Evolutionary conservation across 2,329 filamentous ascomycete species (phyloP).

Genomic region (Apiospora saccharicola): DNA sequence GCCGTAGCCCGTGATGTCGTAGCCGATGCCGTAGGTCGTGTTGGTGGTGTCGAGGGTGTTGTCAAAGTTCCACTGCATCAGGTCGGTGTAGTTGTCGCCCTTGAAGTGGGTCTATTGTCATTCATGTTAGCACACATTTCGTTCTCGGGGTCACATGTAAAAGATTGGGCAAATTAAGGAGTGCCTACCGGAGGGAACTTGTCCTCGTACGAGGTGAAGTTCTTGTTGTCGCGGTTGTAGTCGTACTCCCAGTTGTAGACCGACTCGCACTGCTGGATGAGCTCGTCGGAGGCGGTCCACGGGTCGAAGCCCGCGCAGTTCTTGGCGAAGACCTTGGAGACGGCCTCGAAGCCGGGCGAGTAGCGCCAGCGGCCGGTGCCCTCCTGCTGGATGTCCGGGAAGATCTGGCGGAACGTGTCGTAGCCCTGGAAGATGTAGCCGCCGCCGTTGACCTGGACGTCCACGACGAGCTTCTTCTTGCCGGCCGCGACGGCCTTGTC

Average conservation of each 20-base stretch:
- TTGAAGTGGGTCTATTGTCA: constrained; percentile 42
- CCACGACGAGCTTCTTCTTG: constrained; percentile 64
- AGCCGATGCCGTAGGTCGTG: constrained; percentile 49
- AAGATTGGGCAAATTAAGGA: too few species aligned
- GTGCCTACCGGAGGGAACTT: constrained; percentile 52
- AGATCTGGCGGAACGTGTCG: constrained; percentile 62
- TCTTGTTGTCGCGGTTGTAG: constrained; percentile 55
- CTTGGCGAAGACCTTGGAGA: constrained; percentile 39
- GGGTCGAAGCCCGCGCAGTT: constrained; percentile 39
- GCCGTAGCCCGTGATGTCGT: constrained; percentile 59
- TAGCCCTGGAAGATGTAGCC: constrained; percentile 62
- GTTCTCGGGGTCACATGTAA: not conserved
- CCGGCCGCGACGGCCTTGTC: constrained; percentile 49
- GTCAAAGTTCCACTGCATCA: constrained; percentile 60
- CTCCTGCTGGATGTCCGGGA: constrained; percentile 54
- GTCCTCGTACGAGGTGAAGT: constrained; percentile 57
- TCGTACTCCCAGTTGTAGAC: constrained; percentile 60
- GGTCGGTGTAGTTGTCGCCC: constrained; percentile 61
- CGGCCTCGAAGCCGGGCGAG: constrained; percentile 48
- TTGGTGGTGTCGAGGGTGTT: constrained; percentile 51
- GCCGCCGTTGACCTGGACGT: constrained; percentile 62
- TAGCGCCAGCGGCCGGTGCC: constrained; percentile 51
- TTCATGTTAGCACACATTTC: not conserved
- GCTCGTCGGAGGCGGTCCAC: constrained; percentile 36
- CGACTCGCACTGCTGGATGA: constrained; percentile 54